phyloP scores from a whole-genome alignment of 2,329 filamentous ascomycete genomes.

The Acephala macrosclerotiorum region DNA sequence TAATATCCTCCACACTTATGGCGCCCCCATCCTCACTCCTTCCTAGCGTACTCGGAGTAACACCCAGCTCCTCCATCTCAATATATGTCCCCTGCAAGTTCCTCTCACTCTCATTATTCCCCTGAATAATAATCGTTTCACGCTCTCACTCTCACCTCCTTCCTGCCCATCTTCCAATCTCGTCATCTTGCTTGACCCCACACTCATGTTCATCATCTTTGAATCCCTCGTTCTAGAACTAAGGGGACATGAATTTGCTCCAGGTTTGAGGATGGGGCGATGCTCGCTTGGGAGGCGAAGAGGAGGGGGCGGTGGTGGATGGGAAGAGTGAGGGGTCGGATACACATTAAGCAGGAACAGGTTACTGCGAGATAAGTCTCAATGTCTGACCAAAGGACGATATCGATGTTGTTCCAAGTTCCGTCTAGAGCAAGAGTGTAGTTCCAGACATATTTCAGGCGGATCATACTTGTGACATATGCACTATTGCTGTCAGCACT shows the following conservation, averaged over 20 bases:
- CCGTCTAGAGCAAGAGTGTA: conserved; percentile 27
- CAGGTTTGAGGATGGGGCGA: background rate
- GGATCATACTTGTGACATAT: conserved; percentile 34
- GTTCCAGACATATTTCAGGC: conserved; percentile 30
- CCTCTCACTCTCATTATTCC: background rate
- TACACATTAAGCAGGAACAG: conserved; percentile 51
- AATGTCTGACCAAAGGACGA: conserved; percentile 38
- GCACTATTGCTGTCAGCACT: conserved; percentile 23
- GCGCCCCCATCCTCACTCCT: background rate
- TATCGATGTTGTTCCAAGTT: conserved; percentile 33
- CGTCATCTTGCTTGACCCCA: background rate
- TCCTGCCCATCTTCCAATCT: background rate
- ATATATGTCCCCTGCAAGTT: background rate
- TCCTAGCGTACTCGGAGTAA: background rate
- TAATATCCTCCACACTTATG: background rate
- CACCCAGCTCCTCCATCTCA: background rate
- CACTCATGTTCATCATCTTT: background rate
- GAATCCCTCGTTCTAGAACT: background rate
- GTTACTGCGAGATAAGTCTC: conserved; percentile 39
- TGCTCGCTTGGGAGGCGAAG: background rate
- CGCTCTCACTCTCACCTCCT: background rate
- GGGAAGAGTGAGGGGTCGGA: conserved; percentile 46
- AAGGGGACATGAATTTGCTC: too few species aligned
- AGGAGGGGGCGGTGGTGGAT: background rate
- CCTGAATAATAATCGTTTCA: background rate